Evolutionary conservation across 2,329 filamentous ascomycete genomes (phyloP), one percentile per base, ranked within the genome.

Genomic region (Penicillium sp.): DNA sequence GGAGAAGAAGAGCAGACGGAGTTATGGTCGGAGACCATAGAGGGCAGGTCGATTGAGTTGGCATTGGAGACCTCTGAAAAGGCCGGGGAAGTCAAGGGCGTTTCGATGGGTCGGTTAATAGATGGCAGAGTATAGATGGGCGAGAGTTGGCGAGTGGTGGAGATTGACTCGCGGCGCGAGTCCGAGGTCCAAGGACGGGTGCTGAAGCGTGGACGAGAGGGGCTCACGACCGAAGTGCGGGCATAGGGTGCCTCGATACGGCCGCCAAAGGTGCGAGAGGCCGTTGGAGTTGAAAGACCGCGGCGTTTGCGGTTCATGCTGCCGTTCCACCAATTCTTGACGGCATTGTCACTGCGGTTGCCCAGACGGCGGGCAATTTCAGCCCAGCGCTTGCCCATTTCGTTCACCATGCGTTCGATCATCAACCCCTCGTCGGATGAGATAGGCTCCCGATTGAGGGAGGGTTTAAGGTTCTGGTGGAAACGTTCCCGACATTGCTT

Each of bases 261-360:
- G 52, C 69, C 66, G 47, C 60, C 58, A 51, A 54, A 62, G 41
- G 67, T 63, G 57, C 69, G 59, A 43, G 66, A 57, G 46, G 52
- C 72, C 36, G 50, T 60, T 34, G 63, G 53, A 16, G 56, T 59
- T 9, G 61, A 58, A 28, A 71, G 65, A 42, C 74, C 67, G 55
- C 82, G 74, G 62, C 75, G 78, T 61, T 85, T 78, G 61, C 89
- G 82, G 72, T 95, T 95, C 78, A 90, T 86, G 65, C 85, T 87
- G 40, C 90, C 89, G 65, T 95, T 95, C 87, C 87, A 95, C 89
- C 89, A 96, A 69, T 96, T 96, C 80, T 96, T 96, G 54, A 96
- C 88, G 23, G 88, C 86, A 63, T 96, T 96, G 74, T 96, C 90
- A 68, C 89, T 95, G 62, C 90, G 85, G 55, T 89, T 89, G 44